Evolutionary conservation across 2,329 filamentous ascomycete species (phyloP), one percentile per base, ranked within the genome.

Genomic region (Tolypocladium ophioglossoides): DNA sequence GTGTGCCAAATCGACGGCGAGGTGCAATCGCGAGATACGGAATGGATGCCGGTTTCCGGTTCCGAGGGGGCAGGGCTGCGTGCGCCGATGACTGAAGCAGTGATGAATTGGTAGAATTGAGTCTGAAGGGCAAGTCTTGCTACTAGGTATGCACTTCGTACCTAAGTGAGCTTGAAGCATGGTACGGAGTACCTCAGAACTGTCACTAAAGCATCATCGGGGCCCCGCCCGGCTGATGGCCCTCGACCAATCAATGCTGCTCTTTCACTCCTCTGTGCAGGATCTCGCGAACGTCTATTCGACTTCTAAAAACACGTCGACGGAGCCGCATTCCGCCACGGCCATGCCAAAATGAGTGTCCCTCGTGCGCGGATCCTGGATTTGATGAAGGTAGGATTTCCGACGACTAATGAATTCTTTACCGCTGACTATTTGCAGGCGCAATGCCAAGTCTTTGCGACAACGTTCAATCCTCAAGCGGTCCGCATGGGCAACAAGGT

Each of bases 401-500:
- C 18, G 30, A 39, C 4, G 1, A 3, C 34, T 57, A 39, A 49
- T 14, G 5, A 9, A 18, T 27, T 20, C 7, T 40, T 8, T 22
- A 46, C 12, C 10, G 44, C 64, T 72, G 47, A 70, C 57, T 32
- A 6, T 22, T 12, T 1, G 44, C 63, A 96, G 91, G 81, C 82
- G 66, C 91, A 91, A 86, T 96, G 90, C 79, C 83, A 85, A 69
- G 83, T 97, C 74, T 99, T 97, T 78, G 86, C 85, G 65, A 89
- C 87, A 51, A 91, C 86, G 52, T 97, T 85, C 78, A 99, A 99
- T 73, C 94, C 94, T 30, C 79, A 89, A 54, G 77, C 84, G 62
- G 71, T 87, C 57, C 89, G 94, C 58, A 83, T 89, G 62, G 94
- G 94, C 66, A 96, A 94, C 75, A 95, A 94, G 72, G 78, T 99